Evolutionary conservation across 1,284 basidiomycete genomes (phyloP), one percentile per base, ranked within the genome.

Genomic region (Rhodotorula sp.): DNA sequence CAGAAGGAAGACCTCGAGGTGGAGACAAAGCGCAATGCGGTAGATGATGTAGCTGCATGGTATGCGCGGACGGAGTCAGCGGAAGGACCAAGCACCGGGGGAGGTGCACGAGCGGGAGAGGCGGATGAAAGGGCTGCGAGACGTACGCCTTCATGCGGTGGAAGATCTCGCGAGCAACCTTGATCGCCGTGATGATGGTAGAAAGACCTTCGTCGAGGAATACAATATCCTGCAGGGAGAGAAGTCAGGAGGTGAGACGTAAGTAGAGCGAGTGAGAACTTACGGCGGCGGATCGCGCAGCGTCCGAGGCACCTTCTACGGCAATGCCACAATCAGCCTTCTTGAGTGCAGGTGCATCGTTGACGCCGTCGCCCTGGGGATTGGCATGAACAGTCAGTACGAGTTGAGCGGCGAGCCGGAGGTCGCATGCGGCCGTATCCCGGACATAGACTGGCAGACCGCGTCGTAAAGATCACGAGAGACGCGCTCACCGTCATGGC

Each of bases 131-230:
- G 5, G 77, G 70, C 17, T 46, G 76, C 55, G 72, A 80, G 79
- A 83, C 83, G 80, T 82, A 83, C 67, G 84, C 85, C 81, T 85
- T 85, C 85, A 86, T 85, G 66, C 85, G 84, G 79, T 86, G 85
- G 82, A 86, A 86, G 75, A 86, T 86, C 79, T 86, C 85, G 67
- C 85, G 83, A 34, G 85, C 85, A 34, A 85, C 85, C 80, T 86
- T 86, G 81, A 86, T 86, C 71, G 84, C 82, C 58, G 85, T 86
- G 77, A 86, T 86, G 75, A 85, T 84, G 4, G 80, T 79, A 14
- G 74, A 74, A 17, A 82, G 78, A 34, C 81, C 81, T 49, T 81
- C 80, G 61, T 80, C 81, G 45, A 86, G 81, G 82, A 86, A 86
- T 64, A 86, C 85, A 72, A 85, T 84, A 75, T 84, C 84, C 46